These are phyloP conservation scores for Aspergillus sojae DNA, from an alignment of 2,329 filamentous ascomycete genomes.

Conservation along the genomic window DNA sequence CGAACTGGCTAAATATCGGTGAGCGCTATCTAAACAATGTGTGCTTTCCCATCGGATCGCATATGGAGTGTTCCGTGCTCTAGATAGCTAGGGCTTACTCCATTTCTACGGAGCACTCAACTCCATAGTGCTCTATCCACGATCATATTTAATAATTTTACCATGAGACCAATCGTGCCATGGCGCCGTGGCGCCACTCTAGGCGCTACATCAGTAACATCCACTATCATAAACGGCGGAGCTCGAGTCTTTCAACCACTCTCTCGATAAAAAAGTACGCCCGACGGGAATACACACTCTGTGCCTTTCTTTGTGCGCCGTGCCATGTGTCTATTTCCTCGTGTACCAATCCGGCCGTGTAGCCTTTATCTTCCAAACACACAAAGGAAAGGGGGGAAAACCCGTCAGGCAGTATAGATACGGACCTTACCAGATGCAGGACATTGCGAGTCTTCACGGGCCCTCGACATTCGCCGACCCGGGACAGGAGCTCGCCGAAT, in stretches of 20 bases:
- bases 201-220: neutral
- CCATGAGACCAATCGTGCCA: neutral
- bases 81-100: conserved; percentile 1
- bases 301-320: neutral
- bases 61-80: neutral
- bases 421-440: neutral
- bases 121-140: neutral
- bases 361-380: neutral
- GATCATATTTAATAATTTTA: neutral
- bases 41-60: neutral
- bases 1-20: neutral
- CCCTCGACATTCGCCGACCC: neutral
- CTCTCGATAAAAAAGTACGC: neutral
- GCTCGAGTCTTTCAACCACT: neutral
- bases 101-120: neutral
- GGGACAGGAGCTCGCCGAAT: neutral
- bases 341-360: neutral
- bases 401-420: neutral
- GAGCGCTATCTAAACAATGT: neutral
- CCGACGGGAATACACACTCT: neutral
- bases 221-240: neutral
- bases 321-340: neutral
- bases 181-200: neutral
- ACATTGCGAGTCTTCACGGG: neutral
- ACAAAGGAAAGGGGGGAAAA: neutral